Conservation (phyloP, 768 basidiomycete genomes). For the Tylopilus cervinicoccineus region DNA sequence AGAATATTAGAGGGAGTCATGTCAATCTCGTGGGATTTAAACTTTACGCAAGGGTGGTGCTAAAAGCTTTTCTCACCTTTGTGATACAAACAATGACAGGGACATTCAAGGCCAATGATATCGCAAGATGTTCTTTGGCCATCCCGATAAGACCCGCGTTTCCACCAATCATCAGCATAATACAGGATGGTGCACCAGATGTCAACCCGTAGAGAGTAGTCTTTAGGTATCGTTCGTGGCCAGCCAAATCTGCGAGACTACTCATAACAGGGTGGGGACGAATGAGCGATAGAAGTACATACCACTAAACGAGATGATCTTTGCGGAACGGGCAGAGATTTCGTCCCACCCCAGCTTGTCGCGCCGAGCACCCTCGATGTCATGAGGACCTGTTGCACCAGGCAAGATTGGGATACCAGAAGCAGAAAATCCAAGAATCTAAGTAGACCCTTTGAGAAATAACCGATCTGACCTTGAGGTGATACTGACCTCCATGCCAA, state of each 20-base stretch:
- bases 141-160: slow-evolving; percentile 91
- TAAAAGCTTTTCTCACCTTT: slow-evolving; percentile 50
- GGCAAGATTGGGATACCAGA: slow-evolving; percentile 79
- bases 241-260: slow-evolving; percentile 75
- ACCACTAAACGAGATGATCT: slow-evolving; percentile 94
- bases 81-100: slow-evolving; percentile 94
- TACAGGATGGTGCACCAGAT: slow-evolving; percentile 89
- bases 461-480: not conserved
- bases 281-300: slow-evolving; percentile 7
- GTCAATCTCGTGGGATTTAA: slow-evolving; percentile 57
- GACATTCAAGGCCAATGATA: slow-evolving; percentile 88
- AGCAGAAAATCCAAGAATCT: slow-evolving; percentile 88
- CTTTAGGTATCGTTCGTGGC: slow-evolving; percentile 89
- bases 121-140: slow-evolving; percentile 96
- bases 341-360: slow-evolving; percentile 97
- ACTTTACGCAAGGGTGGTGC: not conserved
- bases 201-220: slow-evolving; percentile 95
- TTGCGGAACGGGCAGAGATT: slow-evolving; percentile 82
- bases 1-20: slow-evolving; percentile 95
- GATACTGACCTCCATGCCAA: slow-evolving; percentile 89
- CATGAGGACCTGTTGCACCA: slow-evolving; percentile 47
- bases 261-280: not conserved
- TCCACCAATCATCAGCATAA: slow-evolving; percentile 90
- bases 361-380: slow-evolving; percentile 61
- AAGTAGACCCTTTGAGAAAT: not conserved